A percentile compares a stretch with the other conserved stretches of the same genome.
Evolutionary conservation across 1,284 basidiomycete species (phyloP).

Genomic region (Apiotrichum sp.): DNA sequence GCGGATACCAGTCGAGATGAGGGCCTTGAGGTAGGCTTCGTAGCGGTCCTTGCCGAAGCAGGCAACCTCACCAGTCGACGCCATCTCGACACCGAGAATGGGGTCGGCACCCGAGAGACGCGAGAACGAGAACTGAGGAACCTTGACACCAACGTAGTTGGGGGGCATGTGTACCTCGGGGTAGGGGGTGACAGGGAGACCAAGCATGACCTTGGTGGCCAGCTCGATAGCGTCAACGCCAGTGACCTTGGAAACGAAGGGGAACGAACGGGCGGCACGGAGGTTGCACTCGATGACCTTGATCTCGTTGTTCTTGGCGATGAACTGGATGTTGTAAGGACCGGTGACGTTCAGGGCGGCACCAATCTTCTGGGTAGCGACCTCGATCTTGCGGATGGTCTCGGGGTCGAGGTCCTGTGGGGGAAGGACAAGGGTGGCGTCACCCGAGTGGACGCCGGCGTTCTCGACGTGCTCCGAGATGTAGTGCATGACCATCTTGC

Average conservation of each 20-base stretch:
- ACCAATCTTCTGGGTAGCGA: slow-evolving; percentile 94
- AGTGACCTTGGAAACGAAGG: slow-evolving; percentile 98
- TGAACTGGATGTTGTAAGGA: slow-evolving; percentile 99
- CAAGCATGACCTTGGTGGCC: slow-evolving; percentile 97
- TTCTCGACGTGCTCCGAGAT: slow-evolving; percentile 99
- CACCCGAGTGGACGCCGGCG: slow-evolving; percentile 94
- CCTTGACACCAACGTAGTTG: slow-evolving; percentile 97
- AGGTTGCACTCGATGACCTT: slow-evolving; percentile 99
- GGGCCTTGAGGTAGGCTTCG: slow-evolving; percentile 94
- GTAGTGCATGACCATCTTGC: slow-evolving; percentile 98
- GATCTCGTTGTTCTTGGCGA: slow-evolving; percentile 99
- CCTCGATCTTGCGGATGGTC: slow-evolving; percentile 91
- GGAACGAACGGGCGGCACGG: slow-evolving; percentile 95
- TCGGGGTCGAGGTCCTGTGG: slow-evolving; percentile 96
- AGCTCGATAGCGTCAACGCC: slow-evolving; percentile 96
- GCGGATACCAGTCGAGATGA: slow-evolving; percentile 91
- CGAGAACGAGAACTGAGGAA: slow-evolving; percentile 97
- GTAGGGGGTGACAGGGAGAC: slow-evolving; percentile 79
- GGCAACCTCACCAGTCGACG: slow-evolving; percentile 98
- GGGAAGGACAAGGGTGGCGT: slow-evolving; percentile 94
- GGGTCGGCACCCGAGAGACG: slow-evolving; percentile 94
- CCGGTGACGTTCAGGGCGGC: slow-evolving; percentile 98
- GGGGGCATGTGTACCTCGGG: slow-evolving; percentile 77
- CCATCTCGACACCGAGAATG: slow-evolving; percentile 98
- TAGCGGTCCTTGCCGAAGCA: slow-evolving; percentile 98